Conservation (phyloP, 768 basidiomycete genomes). For the Calocybe indica region DNA sequence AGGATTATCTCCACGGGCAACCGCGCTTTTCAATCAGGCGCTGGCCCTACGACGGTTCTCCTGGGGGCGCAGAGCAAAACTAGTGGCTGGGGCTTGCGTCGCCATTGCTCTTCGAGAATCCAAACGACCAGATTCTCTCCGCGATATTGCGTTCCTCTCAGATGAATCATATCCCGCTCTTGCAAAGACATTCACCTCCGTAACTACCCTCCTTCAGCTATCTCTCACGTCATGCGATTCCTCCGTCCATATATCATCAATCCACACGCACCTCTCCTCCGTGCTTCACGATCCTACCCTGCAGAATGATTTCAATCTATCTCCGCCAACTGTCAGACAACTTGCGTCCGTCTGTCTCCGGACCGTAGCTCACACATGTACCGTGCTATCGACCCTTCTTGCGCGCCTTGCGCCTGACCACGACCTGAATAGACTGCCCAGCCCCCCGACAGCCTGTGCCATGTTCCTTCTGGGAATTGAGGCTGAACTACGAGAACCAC, state of each 20-base stretch:
- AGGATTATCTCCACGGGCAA: slow-evolving; percentile 61
- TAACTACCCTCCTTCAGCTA: slow-evolving; percentile 28
- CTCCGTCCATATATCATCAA: slow-evolving; percentile 47
- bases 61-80: slow-evolving; percentile 73
- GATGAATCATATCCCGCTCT: slow-evolving; percentile 45
- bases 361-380: slow-evolving; percentile 37
- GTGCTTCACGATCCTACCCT: slow-evolving; percentile 16
- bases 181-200: slow-evolving; percentile 33
- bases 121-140: slow-evolving; percentile 59
- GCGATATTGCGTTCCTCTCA: slow-evolving; percentile 60
- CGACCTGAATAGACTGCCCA: slow-evolving; percentile 30
- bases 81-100: slow-evolving; percentile 63
- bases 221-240: slow-evolving; percentile 47
- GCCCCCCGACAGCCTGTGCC: slow-evolving; percentile 56
- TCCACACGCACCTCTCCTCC: slow-evolving; percentile 48
- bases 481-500: slow-evolving; percentile 48
- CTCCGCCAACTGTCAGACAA: slow-evolving; percentile 29
- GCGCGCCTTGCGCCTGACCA: slow-evolving; percentile 29
- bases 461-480: slow-evolving; percentile 67
- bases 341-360: slow-evolving; percentile 35
- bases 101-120: slow-evolving; percentile 69
- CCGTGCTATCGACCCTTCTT: slow-evolving; percentile 38
- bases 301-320: slow-evolving; percentile 15
- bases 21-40: slow-evolving; percentile 62
- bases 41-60: slow-evolving; percentile 52